phyloP scores from a whole-genome alignment of 169 alveolate species.

The Plasmodium gonderi region DNA sequence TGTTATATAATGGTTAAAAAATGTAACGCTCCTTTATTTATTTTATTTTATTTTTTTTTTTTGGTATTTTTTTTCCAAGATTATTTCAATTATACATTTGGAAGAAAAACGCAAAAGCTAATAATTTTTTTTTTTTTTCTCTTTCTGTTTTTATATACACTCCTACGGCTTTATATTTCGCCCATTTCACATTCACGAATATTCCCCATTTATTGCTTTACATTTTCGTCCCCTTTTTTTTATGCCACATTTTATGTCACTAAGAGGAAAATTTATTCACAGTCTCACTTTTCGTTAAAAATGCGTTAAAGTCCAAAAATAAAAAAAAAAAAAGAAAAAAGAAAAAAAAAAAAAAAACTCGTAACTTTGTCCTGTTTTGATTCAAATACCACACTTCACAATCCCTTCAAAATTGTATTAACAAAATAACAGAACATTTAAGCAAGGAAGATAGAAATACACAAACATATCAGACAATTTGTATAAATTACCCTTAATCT shows the following conservation, averaged over 20 bases:
- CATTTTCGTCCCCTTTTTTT: not conserved
- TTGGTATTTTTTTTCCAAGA: not conserved
- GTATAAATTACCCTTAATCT: not conserved
- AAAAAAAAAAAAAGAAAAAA: not conserved
- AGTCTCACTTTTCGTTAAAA: not conserved
- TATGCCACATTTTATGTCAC: too few species aligned
- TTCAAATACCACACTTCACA: not conserved
- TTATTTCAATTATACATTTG: not conserved
- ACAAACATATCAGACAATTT: not conserved
- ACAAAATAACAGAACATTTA: not conserved
- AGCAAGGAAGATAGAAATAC: not conserved
- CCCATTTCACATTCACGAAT: too few species aligned
- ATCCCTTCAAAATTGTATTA: not conserved
- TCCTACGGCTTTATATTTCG: too few species aligned
- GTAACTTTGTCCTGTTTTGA: not conserved
- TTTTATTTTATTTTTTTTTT: not conserved
- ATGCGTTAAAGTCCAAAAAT: not conserved
- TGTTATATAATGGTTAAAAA: not conserved
- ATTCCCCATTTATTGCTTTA: too few species aligned
- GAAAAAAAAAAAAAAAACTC: not conserved
- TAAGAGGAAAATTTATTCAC: too few species aligned
- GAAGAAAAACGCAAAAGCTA: too few species aligned
- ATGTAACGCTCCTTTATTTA: too few species aligned
- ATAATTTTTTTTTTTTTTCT: too few species aligned
- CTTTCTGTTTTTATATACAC: too few species aligned